Conservation (phyloP, 352 stramenopile species). For the Phytophthora ohioensis region DNA sequence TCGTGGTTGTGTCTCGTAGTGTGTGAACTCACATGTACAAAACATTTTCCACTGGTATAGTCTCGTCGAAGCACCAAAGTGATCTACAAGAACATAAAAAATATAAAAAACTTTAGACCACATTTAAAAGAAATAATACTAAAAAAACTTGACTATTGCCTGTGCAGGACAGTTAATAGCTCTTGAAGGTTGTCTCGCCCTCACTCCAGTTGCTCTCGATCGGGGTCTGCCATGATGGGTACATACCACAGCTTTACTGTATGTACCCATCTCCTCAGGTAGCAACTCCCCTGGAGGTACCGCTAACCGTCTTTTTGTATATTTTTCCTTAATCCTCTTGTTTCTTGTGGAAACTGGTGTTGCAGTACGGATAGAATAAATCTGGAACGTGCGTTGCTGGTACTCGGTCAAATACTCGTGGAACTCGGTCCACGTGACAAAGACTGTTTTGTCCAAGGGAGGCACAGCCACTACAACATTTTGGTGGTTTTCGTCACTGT, state of each 20-base stretch:
- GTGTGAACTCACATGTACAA: constrained; percentile 41
- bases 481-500: constrained; percentile 16
- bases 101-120: background rate
- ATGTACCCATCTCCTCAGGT: constrained; percentile 34
- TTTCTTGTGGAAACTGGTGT: constrained; percentile 35
- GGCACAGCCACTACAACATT: constrained; percentile 24
- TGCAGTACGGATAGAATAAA: constrained; percentile 36
- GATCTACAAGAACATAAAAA: constrained; percentile 30
- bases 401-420: constrained; percentile 39
- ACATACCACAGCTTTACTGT: constrained; percentile 41
- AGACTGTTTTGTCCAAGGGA: constrained; percentile 30
- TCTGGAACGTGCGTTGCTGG: constrained; percentile 42
- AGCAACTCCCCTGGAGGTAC: constrained; percentile 26
- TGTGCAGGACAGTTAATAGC: constrained; percentile 42
- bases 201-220: constrained; percentile 23
- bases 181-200: constrained; percentile 17
- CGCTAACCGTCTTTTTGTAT: constrained; percentile 5
- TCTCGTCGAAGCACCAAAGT: constrained; percentile 33
- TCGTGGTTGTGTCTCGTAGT: constrained; percentile 34
- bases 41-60: constrained; percentile 27
- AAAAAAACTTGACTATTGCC: constrained; percentile 5
- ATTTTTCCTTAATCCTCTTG: constrained; percentile 36
- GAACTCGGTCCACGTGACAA: constrained; percentile 41
- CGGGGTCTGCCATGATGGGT: constrained; percentile 32
- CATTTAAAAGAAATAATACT: background rate